Evolutionary conservation across 2,329 filamentous ascomycete genomes (phyloP).

Genomic region (Nemania bipapillata): DNA sequence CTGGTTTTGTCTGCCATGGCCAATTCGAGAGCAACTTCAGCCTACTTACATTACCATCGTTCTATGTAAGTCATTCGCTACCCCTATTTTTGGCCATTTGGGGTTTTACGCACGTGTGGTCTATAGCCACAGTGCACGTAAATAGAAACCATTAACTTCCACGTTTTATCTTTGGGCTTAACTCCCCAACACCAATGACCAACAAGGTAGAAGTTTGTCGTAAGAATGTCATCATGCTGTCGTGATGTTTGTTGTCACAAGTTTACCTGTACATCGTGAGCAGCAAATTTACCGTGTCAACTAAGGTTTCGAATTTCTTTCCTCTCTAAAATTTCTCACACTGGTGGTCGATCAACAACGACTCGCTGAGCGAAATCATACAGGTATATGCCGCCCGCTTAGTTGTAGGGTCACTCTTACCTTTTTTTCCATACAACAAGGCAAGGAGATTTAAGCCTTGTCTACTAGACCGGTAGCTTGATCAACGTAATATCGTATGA

Average conservation of each 20-base stretch:
- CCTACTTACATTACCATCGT: background rate
- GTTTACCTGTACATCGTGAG: background rate
- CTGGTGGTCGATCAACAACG: no score
- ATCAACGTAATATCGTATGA: slow-evolving; percentile 8
- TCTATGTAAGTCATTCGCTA: background rate
- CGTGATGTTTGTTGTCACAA: background rate
- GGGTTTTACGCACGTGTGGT: no score
- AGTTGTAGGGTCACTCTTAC: no score
- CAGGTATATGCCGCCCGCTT: no score
- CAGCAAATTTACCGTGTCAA: no score
- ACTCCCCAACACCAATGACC: background rate
- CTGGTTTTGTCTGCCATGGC: background rate
- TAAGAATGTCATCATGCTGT: background rate
- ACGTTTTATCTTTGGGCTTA: no score
- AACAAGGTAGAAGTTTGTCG: background rate
- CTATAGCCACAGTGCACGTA: no score
- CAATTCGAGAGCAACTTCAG: background rate
- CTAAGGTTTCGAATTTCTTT: background rate
- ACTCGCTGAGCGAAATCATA: no score
- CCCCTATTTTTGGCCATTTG: background rate
- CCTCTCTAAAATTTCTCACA: background rate
- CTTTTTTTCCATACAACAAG: background rate
- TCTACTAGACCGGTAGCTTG: background rate
- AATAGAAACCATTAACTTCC: no score
- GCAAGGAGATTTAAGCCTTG: background rate